Conservation (phyloP, 306 rosid species). For the Casuarina equisetifolia region DNA sequence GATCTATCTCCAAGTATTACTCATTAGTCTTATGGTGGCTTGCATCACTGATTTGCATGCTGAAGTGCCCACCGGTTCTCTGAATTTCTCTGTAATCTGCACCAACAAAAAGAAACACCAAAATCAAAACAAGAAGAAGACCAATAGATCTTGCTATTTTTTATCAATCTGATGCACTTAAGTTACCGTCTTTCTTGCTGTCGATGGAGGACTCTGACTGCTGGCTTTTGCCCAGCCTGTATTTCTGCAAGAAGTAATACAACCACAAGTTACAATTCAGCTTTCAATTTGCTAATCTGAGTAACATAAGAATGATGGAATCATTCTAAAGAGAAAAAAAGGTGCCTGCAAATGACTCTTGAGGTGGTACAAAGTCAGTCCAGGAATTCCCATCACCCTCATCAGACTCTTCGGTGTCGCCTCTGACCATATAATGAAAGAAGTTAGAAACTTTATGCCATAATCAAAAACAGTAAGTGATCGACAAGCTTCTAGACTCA, state of each 20-base stretch:
- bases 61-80: conserved; percentile 50
- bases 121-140: conserved; percentile 17
- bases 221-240: conserved; percentile 81
- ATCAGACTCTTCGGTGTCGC: conserved; percentile 95
- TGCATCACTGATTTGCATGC: conserved; percentile 49
- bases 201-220: conserved; percentile 54
- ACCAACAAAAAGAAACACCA: conserved; percentile 21
- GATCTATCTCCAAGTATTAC: conserved; percentile 62
- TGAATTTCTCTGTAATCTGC: conserved; percentile 59
- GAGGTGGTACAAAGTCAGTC: conserved; percentile 89
- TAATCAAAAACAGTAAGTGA: background rate
- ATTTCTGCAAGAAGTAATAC: conserved; percentile 59
- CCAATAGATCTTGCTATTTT: conserved; percentile 20
- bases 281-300: background rate
- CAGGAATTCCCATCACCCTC: conserved; percentile 88
- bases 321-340: conserved; percentile 20
- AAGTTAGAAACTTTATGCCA: conserved; percentile 10
- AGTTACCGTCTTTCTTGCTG: conserved; percentile 63
- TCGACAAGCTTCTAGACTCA: conserved; percentile 42
- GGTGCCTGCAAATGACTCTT: conserved; percentile 98
- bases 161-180: conserved; percentile 12
- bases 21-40: conserved; percentile 47
- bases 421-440: conserved; percentile 49
- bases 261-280: conserved; percentile 17
- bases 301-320: conserved; percentile 12